Conservation (phyloP, 306 rosid species). For the Prunus fruticosa region DNA sequence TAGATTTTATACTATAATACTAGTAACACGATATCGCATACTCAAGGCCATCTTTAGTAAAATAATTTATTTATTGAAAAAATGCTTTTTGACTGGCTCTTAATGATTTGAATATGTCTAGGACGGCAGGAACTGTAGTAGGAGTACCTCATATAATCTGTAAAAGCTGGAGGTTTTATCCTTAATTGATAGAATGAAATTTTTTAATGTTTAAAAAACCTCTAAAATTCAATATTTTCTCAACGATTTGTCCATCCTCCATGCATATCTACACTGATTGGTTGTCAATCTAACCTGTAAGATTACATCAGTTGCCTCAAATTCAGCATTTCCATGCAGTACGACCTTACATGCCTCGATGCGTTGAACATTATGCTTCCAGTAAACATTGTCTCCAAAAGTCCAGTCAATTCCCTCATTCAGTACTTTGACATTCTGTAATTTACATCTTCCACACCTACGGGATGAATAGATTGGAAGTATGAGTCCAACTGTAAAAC, state of each 20-base stretch:
- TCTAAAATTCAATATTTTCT: neutral
- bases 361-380: constrained; percentile 81
- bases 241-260: constrained; percentile 14
- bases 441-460: constrained; percentile 95
- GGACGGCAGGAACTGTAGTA: neutral
- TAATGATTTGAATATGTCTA: neutral
- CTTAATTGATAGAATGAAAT: neutral
- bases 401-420: constrained; percentile 87
- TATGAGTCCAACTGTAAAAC: constrained; percentile 10
- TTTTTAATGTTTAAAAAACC: neutral
- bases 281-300: constrained; percentile 56
- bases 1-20: neutral
- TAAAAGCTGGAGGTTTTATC: neutral
- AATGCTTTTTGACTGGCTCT: neutral
- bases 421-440: constrained; percentile 73
- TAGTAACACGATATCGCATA: neutral
- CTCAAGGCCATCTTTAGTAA: neutral
- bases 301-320: constrained; percentile 75
- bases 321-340: constrained; percentile 95
- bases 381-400: constrained; percentile 54
- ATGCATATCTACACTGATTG: constrained; percentile 14
- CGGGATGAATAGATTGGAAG: constrained; percentile 21
- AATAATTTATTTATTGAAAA: neutral
- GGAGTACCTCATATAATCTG: too few relatives aligned
- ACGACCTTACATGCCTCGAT: constrained; percentile 60